Percentiles rank a stretch among this genome's conserved stretches.
Evolutionary conservation across 2,329 filamentous ascomycete species (phyloP).

Genomic region (Alternaria atra): DNA sequence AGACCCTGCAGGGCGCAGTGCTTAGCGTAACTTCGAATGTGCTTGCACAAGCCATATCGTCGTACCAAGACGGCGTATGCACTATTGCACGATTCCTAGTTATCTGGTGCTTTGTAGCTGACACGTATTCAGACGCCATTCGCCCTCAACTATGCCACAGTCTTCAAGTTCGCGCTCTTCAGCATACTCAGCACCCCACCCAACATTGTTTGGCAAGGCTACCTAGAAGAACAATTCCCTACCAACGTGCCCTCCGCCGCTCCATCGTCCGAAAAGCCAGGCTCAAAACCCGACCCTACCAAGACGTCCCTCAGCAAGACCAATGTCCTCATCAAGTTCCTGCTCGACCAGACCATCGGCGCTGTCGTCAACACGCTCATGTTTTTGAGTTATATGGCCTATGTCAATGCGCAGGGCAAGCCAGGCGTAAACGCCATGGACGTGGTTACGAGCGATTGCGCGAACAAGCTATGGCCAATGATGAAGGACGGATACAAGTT

Average conservation of each 20-base stretch:
- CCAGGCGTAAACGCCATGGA: constrained; percentile 45
- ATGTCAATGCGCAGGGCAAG: constrained; percentile 48
- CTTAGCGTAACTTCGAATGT: constrained; percentile 75
- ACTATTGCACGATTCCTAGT: background rate
- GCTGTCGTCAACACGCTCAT: constrained; percentile 71
- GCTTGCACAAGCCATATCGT: constrained; percentile 74
- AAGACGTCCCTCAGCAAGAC: constrained; percentile 59
- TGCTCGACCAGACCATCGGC: constrained; percentile 74
- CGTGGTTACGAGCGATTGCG: constrained; percentile 41
- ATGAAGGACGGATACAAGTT: constrained; percentile 72
- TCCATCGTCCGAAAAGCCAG: constrained; percentile 38
- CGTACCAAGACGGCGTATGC: constrained; percentile 68
- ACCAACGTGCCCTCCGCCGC: constrained; percentile 56
- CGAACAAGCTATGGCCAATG: constrained; percentile 65
- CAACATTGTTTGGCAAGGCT: constrained; percentile 87
- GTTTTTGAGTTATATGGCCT: constrained; percentile 68
- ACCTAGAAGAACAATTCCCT: constrained; percentile 78
- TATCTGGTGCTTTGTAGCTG: constrained; percentile 7
- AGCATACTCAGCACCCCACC: constrained; percentile 77
- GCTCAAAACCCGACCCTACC: constrained; percentile 38
- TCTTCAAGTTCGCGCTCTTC: constrained; percentile 81
- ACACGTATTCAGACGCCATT: constrained; percentile 62
- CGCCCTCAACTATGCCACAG: constrained; percentile 69
- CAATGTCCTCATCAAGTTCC: constrained; percentile 73
- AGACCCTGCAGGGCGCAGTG: constrained; percentile 68